Evolutionary conservation across 2,329 filamentous ascomycete genomes (phyloP).

Genomic region (Fusarium sp.): DNA sequence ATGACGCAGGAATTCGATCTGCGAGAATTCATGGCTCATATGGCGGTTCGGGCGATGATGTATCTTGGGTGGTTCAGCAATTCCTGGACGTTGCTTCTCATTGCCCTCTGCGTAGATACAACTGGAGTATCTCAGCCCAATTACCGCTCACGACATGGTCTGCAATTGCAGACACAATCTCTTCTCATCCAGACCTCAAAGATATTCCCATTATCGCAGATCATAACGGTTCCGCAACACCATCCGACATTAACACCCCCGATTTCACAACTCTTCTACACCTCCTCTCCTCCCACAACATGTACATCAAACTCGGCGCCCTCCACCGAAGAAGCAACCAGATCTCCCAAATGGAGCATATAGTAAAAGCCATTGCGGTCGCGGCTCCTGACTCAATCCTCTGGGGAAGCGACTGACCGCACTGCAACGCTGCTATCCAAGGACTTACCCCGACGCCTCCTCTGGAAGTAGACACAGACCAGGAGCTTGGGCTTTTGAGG

Average conservation of each 20-base stretch:
- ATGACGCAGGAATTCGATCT: background rate
- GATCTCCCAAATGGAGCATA: background rate
- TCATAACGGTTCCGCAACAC: background rate
- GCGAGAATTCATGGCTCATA: conserved; percentile 1
- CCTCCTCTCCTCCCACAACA: rapidly evolving
- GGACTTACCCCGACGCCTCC: background rate
- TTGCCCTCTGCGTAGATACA: background rate
- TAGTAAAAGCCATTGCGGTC: background rate
- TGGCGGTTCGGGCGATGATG: background rate
- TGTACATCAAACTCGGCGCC: background rate
- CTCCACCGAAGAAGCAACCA: background rate
- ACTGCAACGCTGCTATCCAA: background rate
- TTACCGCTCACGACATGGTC: background rate
- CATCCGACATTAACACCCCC: background rate
- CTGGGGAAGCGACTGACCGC: conserved; percentile 15
- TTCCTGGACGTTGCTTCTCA: background rate
- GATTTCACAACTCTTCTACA: background rate
- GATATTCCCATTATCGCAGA: background rate
- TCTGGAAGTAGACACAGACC: background rate
- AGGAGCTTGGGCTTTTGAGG: background rate
- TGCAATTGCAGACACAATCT: background rate
- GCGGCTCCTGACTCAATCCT: background rate
- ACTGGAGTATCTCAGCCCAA: conserved; percentile 2
- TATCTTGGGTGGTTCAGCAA: background rate
- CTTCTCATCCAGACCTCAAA: background rate